A percentile compares a stretch with the other conserved stretches of the same genome.
Conservation (phyloP, 257 asterid species). For the Gentiana dahurica region DNA sequence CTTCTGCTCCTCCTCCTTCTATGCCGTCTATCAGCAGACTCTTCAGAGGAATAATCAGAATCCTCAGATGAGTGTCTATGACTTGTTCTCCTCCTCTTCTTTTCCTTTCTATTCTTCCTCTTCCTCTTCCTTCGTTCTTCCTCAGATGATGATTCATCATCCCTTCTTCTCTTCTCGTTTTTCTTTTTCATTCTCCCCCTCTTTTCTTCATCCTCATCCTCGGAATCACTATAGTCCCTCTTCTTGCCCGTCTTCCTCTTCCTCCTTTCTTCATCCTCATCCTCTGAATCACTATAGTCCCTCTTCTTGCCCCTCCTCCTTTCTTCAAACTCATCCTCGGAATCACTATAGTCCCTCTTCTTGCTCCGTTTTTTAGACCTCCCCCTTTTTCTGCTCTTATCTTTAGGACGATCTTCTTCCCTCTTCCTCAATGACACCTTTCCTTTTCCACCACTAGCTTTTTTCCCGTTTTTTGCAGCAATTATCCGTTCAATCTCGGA, state of each 20-base stretch:
- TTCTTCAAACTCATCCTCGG: slow-evolving; percentile 43
- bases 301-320: background rate
- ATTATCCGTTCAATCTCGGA: slow-evolving; percentile 76
- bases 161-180: slow-evolving; percentile 11
- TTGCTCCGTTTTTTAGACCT: background rate
- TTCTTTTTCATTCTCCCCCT: slow-evolving; percentile 26
- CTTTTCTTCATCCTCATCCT: background rate
- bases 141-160: slow-evolving; percentile 5
- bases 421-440: slow-evolving; percentile 17
- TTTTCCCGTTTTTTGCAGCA: slow-evolving; percentile 39
- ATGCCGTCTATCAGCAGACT: slow-evolving; percentile 35
- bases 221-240: background rate
- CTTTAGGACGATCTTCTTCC: background rate
- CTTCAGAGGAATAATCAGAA: slow-evolving; percentile 43
- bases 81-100: slow-evolving; percentile 14
- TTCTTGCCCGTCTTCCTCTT: background rate
- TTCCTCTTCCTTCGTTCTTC: slow-evolving; percentile 9
- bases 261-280: background rate
- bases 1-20: slow-evolving; percentile 59
- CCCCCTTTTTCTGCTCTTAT: background rate
- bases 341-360: slow-evolving; percentile 17
- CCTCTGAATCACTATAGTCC: background rate
- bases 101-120: slow-evolving; percentile 15
- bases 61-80: slow-evolving; percentile 20
- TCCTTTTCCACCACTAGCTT: slow-evolving; percentile 16